A percentile compares a stretch with the other conserved stretches of the same genome.
Conservation (phyloP, 2,329 filamentous ascomycete species). For the Cadophora luteo-olivacea region DNA sequence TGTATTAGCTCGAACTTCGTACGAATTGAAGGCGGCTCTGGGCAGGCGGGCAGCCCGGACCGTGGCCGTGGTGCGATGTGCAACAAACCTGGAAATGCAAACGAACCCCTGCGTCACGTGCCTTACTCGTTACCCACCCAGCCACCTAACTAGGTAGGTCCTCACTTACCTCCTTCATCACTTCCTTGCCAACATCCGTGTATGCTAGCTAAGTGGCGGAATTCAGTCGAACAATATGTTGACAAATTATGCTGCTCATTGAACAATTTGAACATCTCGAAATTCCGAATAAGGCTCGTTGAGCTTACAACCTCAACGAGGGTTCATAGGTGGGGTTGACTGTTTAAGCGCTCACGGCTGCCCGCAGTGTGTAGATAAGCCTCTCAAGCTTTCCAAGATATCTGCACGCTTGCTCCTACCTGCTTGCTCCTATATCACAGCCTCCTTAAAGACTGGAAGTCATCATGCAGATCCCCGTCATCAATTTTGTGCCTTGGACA, state of each 20-base stretch:
- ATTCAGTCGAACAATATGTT: too few relatives aligned
- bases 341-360: neutral
- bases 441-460: neutral
- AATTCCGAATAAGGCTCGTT: too few relatives aligned
- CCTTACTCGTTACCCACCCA: neutral
- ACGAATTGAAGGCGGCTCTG: neutral
- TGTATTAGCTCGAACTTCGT: too few relatives aligned
- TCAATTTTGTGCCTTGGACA: conserved; percentile 20
- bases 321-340: neutral
- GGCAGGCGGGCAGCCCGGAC: neutral
- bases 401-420: neutral
- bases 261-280: too few relatives aligned
- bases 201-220: too few relatives aligned
- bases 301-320: too few relatives aligned
- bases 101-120: neutral
- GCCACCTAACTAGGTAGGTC: too few relatives aligned
- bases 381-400: neutral
- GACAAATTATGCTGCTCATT: too few relatives aligned
- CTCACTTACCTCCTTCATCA: too few relatives aligned
- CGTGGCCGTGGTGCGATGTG: conserved; percentile 5
- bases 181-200: too few relatives aligned
- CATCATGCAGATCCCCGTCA: conserved; percentile 17
- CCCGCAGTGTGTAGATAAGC: neutral
- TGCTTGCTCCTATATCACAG: neutral
- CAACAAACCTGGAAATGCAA: neutral